These are phyloP conservation scores for Byssothecium circinans DNA, from an alignment of 2,329 filamentous ascomycete species.

Conservation along the genomic window DNA sequence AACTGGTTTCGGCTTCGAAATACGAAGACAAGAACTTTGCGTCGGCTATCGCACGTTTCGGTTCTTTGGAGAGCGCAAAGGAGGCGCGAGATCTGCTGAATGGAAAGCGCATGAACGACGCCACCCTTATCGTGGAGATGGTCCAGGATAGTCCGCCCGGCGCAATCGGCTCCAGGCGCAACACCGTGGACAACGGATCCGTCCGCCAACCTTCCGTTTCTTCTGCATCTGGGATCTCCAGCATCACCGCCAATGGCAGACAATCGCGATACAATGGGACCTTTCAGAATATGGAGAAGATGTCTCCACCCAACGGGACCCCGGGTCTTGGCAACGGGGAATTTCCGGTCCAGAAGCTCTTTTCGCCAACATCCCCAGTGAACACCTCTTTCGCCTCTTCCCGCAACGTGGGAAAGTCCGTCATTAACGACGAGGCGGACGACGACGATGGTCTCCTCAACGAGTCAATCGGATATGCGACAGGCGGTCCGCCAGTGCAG, in stretches of 20 bases:
- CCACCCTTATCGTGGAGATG: slow-evolving; percentile 62
- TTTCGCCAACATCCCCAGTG: slow-evolving; percentile 73
- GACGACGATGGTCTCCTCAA: slow-evolving; percentile 75
- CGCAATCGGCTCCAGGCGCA: slow-evolving; percentile 53
- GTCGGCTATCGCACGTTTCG: slow-evolving; percentile 62
- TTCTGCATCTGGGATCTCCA: slow-evolving; percentile 51
- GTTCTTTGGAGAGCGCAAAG: slow-evolving; percentile 58
- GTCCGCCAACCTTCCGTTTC: slow-evolving; percentile 49
- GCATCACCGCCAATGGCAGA: slow-evolving; percentile 44
- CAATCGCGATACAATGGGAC: slow-evolving; percentile 64
- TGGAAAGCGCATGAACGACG: slow-evolving; percentile 63
- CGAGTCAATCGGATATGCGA: slow-evolving; percentile 72
- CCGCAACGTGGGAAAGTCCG: slow-evolving; percentile 63
- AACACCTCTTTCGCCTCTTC: slow-evolving; percentile 70
- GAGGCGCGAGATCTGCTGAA: slow-evolving; percentile 62
- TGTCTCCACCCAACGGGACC: slow-evolving; percentile 61
- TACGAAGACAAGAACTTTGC: slow-evolving; percentile 60
- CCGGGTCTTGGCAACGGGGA: slow-evolving; percentile 59
- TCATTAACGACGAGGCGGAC: slow-evolving; percentile 70
- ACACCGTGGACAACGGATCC: slow-evolving; percentile 55
- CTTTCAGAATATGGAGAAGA: slow-evolving; percentile 64
- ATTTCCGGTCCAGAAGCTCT: slow-evolving; percentile 65
- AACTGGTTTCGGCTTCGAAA: slow-evolving; percentile 56
- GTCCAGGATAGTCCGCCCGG: slow-evolving; percentile 44
- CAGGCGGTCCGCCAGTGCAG: slow-evolving; percentile 61